Percentiles rank a stretch among this genome's conserved stretches.
Evolutionary conservation across 164 flowering plant genomes (phyloP).

Genomic region (Chloranthus sessilifolius): DNA sequence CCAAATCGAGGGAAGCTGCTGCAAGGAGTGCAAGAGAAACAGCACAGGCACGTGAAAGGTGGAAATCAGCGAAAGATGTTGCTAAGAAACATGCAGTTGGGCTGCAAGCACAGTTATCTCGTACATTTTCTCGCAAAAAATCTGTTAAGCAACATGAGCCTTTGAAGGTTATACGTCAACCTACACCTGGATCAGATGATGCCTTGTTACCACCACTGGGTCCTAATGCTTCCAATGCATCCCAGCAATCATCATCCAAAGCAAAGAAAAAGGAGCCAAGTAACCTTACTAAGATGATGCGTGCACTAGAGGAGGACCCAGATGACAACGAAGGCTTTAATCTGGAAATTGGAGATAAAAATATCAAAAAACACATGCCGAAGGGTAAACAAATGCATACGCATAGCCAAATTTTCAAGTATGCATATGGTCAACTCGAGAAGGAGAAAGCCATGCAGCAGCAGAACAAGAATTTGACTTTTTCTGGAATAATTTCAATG

Average conservation of each 20-base stretch:
- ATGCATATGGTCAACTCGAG: slow-evolving; percentile 96
- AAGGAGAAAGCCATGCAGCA: slow-evolving; percentile 90
- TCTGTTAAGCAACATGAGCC: slow-evolving; percentile 30
- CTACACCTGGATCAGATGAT: slow-evolving; percentile 47
- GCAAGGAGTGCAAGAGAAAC: slow-evolving; percentile 85
- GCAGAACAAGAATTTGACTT: slow-evolving; percentile 68
- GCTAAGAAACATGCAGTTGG: slow-evolving; percentile 76
- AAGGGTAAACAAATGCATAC: slow-evolving; percentile 75
- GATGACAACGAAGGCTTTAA: slow-evolving; percentile 66
- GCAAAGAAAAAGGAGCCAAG: slow-evolving; percentile 61
- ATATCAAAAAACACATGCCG: slow-evolving; percentile 51
- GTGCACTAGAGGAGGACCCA: slow-evolving; percentile 57
- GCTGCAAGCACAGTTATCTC: slow-evolving; percentile 67
- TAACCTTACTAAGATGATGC: slow-evolving; percentile 63
- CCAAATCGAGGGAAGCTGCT: slow-evolving; percentile 89
- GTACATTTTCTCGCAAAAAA: slow-evolving; percentile 78
- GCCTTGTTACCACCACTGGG: slow-evolving; percentile 41
- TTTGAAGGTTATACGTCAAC: slow-evolving; percentile 27
- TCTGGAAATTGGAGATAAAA: slow-evolving; percentile 67
- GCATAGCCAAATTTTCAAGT: slow-evolving; percentile 89
- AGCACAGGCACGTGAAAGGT: slow-evolving; percentile 87
- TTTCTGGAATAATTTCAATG: slow-evolving; percentile 86
- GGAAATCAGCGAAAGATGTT: slow-evolving; percentile 81
- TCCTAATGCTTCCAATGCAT: slow-evolving; percentile 20
- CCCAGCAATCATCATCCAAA: slow-evolving; percentile 25